Conservation (phyloP, 306 rosid genomes). For the Gynostemma pentaphyllum region DNA sequence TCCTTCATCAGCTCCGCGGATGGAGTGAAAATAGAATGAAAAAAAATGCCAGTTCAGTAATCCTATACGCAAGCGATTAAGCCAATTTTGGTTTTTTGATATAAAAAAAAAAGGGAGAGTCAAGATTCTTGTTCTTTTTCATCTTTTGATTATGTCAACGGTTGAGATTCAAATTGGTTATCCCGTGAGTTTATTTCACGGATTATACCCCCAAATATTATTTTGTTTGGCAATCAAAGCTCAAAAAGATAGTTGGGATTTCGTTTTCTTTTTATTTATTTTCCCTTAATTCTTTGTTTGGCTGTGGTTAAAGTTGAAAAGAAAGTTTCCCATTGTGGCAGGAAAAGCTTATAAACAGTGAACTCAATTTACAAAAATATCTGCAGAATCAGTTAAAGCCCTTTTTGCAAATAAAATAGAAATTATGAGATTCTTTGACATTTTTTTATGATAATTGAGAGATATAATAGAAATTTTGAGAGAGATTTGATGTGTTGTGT, state of each 20-base stretch:
- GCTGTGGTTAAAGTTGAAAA: not conserved
- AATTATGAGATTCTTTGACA: not conserved
- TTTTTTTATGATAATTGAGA: not conserved
- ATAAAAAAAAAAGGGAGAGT: slow-evolving; percentile 10
- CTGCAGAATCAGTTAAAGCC: not conserved
- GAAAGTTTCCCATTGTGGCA: not conserved
- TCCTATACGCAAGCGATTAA: not conserved
- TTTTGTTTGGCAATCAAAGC: slow-evolving; percentile 5
- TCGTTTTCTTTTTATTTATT: not conserved
- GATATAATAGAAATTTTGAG: not conserved
- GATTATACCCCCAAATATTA: not conserved
- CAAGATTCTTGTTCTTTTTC: slow-evolving; percentile 8
- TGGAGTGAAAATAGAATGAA: slow-evolving; percentile 11
- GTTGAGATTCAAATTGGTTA: slow-evolving; percentile 13
- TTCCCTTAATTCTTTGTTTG: not conserved
- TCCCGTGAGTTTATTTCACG: not conserved
- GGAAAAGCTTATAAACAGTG: not conserved
- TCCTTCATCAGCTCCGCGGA: not conserved
- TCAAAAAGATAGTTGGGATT: slow-evolving; percentile 6
- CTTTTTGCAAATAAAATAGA: not conserved
- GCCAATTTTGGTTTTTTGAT: not conserved
- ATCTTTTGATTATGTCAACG: slow-evolving; percentile 10
- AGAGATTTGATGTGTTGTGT: not conserved
- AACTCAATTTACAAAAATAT: not conserved
- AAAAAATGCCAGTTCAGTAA: not conserved